Conservation (phyloP, 1,284 basidiomycete genomes). For the Moesziomyces sp. region DNA sequence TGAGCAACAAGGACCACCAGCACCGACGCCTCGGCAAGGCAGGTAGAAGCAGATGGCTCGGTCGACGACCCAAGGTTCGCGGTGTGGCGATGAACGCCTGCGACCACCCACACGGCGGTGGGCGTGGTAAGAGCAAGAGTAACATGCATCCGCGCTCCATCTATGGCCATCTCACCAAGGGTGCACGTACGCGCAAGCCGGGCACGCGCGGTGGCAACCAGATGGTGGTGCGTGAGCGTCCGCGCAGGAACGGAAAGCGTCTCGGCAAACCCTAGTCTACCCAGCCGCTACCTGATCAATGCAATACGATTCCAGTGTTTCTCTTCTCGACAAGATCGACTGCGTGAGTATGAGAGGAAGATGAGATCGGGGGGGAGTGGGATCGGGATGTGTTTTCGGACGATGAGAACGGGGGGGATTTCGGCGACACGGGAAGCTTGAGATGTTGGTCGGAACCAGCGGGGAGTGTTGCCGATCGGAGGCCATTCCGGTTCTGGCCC, state of each 20-base stretch:
- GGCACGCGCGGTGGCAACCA: slow-evolving; percentile 88
- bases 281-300: background rate
- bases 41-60: slow-evolving; percentile 88
- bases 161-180: slow-evolving; percentile 92
- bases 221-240: slow-evolving; percentile 88
- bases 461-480: no score
- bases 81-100: slow-evolving; percentile 98
- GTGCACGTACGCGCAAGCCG: slow-evolving; percentile 89
- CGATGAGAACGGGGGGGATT: no score
- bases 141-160: slow-evolving; percentile 75
- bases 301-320: no score
- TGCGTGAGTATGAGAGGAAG: no score
- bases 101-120: slow-evolving; percentile 98
- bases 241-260: slow-evolving; percentile 81
- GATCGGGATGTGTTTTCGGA: no score
- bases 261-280: slow-evolving; percentile 50
- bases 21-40: slow-evolving; percentile 88
- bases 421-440: no score
- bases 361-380: no score
- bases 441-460: no score
- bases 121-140: slow-evolving; percentile 96
- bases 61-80: slow-evolving; percentile 85
- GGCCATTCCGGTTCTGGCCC: no score
- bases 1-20: slow-evolving; percentile 92
- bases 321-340: no score